Evolutionary conservation across 1,139 yeast species (phyloP), one percentile per base, ranked within the genome.

Genomic region (Taiozyma sp.): DNA sequence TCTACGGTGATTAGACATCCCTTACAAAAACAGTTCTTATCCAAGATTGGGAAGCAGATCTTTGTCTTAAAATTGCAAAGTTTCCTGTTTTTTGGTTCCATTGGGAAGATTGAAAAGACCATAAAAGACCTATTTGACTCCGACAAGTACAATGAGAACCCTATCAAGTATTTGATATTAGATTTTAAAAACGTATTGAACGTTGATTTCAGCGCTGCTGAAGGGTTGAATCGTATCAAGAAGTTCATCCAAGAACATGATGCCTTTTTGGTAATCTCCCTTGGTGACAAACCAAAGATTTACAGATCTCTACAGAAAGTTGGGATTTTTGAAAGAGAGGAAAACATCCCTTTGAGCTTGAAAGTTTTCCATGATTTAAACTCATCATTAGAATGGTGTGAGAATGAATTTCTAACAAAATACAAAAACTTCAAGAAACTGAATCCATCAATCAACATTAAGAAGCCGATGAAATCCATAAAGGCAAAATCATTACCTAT

Each of bases 361-460:
- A 83, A 83, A 59, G 73, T 88, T 43, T 88, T 87, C 65, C 79
- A 80, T 53, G 86, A 89, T 52, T 75, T 93, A 57, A 93, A 95
- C 65, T 80, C 88, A 55, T 97, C 97, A 0, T 75, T 93, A 49
- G 98, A 93, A 68, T 92, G 97, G 96, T 90, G 97, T 73, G 99
- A 93, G 65, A 92, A 93, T 69, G 84, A 87, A 58, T 90, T 91
- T 62, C 75, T 93, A 61, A 75, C 80, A 46, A 84, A 89, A 47
- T 91, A 88, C 69, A 79, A 74, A 57, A 64, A 71, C 36, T 32
- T 55, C 52, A 43, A 56, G 49, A 46, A 56, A 53, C 44, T 53
- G 47, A 48, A 48, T 29, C 28, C 41, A 10, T 22, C 34, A 28
- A 48, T 50, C 23, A 48, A 50, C 43, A 30, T 51, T 8, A 28